These are phyloP conservation scores for Fusarium robinianum DNA, from an alignment of 2,329 filamentous ascomycete genomes.

Conservation along the genomic window DNA sequence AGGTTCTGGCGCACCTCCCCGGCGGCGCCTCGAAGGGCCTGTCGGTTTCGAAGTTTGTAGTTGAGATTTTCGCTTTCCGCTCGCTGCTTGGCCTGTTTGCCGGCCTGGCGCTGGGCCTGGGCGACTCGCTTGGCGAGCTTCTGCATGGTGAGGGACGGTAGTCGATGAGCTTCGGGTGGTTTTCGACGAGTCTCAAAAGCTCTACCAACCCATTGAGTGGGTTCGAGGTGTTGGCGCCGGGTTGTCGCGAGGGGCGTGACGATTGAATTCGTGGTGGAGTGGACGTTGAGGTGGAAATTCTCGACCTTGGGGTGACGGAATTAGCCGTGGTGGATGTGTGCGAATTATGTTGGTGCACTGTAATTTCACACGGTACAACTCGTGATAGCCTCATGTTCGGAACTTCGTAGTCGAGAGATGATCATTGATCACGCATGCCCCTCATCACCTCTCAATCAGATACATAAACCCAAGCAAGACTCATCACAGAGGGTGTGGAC, in stretches of 20 bases:
- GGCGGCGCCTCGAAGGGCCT: slow-evolving; percentile 39
- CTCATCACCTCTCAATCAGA: too few species aligned
- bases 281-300: slow-evolving; percentile 36
- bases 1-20: slow-evolving; percentile 44
- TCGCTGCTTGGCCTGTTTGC: slow-evolving; percentile 51
- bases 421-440: background rate
- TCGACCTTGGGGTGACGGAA: slow-evolving; percentile 28
- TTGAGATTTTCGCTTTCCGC: slow-evolving; percentile 40
- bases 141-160: slow-evolving; percentile 61
- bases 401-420: too few species aligned
- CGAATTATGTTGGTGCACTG: slow-evolving; percentile 10
- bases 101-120: slow-evolving; percentile 67
- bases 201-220: slow-evolving; percentile 36
- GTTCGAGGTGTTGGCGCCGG: slow-evolving; percentile 29
- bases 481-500: too few species aligned
- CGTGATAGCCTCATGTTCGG: slow-evolving; percentile 20
- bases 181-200: slow-evolving; percentile 18
- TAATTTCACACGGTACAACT: slow-evolving; percentile 10
- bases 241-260: slow-evolving; percentile 31
- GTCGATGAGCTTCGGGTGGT: slow-evolving; percentile 9
- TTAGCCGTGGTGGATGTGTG: slow-evolving; percentile 23
- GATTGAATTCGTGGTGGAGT: slow-evolving; percentile 35
- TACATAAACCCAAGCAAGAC: too few species aligned
- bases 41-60: slow-evolving; percentile 39
- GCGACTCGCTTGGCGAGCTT: slow-evolving; percentile 69